These are phyloP conservation scores for Fusarium burgessii DNA, from an alignment of 2,329 filamentous ascomycete species.

Conservation along the genomic window DNA sequence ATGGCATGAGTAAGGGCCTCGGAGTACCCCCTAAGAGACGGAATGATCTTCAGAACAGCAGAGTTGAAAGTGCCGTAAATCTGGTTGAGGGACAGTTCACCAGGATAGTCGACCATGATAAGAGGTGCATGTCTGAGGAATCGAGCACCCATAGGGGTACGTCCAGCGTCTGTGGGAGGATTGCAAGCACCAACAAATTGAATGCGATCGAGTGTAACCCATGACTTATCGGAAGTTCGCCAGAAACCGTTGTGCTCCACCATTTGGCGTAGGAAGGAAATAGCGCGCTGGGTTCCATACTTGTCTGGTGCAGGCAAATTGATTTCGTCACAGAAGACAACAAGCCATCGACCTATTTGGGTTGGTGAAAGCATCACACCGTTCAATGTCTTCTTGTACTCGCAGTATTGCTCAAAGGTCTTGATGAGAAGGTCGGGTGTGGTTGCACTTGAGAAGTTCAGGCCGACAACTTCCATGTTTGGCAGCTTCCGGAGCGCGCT, in stretches of 20 bases:
- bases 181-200: conserved; percentile 99
- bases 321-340: conserved; percentile 99
- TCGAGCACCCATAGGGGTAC: conserved; percentile 90
- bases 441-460: conserved; percentile 99
- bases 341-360: conserved; percentile 97
- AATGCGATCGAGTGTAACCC: conserved; percentile 97
- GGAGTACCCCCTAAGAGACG: conserved; percentile 92
- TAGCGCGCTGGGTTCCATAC: conserved; percentile 96
- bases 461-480: conserved; percentile 98
- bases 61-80: conserved; percentile 99
- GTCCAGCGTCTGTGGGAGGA: conserved; percentile 95
- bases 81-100: conserved; percentile 91
- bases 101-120: conserved; percentile 99
- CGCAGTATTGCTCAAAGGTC: conserved; percentile 99
- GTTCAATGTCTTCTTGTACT: conserved; percentile 98
- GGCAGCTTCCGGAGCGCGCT: conserved; percentile 95
- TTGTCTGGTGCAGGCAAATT: conserved; percentile 98
- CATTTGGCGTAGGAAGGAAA: conserved; percentile 95
- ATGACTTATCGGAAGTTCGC: conserved; percentile 96
- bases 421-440: conserved; percentile 98
- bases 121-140: conserved; percentile 98
- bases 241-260: conserved; percentile 99
- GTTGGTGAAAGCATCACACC: conserved; percentile 95
- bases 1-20: conserved; percentile 96
- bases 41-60: conserved; percentile 96